These are phyloP conservation scores for Curvularia verruculosa DNA, from an alignment of 2,329 filamentous ascomycete species.

Conservation along the genomic window DNA sequence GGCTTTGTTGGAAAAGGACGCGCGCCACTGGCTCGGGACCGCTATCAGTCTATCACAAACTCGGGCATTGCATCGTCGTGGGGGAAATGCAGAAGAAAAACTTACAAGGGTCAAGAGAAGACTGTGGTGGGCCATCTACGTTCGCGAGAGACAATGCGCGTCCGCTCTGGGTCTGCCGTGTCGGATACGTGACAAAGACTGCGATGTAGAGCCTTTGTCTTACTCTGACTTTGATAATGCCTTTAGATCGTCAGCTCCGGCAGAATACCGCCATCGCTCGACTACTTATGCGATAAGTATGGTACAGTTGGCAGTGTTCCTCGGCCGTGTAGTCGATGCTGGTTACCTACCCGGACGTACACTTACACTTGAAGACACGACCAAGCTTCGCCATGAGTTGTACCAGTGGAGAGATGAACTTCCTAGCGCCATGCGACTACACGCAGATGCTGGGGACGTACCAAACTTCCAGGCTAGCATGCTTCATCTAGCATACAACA, in stretches of 20 bases:
- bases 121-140: slow-evolving; percentile 63
- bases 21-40: slow-evolving; percentile 50
- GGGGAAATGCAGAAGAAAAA: slow-evolving; percentile 30
- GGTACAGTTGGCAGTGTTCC: slow-evolving; percentile 47
- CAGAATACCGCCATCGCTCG: slow-evolving; percentile 40
- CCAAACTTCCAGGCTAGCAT: slow-evolving; percentile 48
- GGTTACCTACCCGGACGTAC: slow-evolving; percentile 39
- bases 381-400: slow-evolving; percentile 42
- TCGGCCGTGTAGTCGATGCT: slow-evolving; percentile 49
- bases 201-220: slow-evolving; percentile 52
- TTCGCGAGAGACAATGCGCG: slow-evolving; percentile 57
- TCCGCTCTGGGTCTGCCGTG: slow-evolving; percentile 55
- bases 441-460: slow-evolving; percentile 36
- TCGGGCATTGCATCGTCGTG: slow-evolving; percentile 52
- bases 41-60: slow-evolving; percentile 61
- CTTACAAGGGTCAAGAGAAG: slow-evolving; percentile 53
- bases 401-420: slow-evolving; percentile 50
- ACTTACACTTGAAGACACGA: slow-evolving; percentile 24
- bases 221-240: slow-evolving; percentile 48
- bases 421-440: slow-evolving; percentile 45
- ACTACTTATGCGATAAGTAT: slow-evolving; percentile 49
- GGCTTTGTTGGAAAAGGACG: slow-evolving; percentile 48
- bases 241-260: slow-evolving; percentile 29
- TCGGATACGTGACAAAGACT: slow-evolving; percentile 58
- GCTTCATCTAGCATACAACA: slow-evolving; percentile 56